These are phyloP conservation scores for Drechslera avenae DNA, from an alignment of 2,329 filamentous ascomycete genomes.

Conservation along the genomic window DNA sequence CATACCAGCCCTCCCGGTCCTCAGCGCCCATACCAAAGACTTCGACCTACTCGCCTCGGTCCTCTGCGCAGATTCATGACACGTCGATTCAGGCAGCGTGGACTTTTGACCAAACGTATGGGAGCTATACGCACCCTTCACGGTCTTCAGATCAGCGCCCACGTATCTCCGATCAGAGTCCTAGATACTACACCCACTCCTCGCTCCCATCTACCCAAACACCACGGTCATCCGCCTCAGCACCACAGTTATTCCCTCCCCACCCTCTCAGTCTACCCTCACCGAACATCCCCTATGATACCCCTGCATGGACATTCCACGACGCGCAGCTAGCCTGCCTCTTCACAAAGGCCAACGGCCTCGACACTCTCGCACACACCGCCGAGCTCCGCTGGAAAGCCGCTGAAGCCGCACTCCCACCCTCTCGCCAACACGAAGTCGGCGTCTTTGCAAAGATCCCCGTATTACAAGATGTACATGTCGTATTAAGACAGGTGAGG, in stretches of 20 bases:
- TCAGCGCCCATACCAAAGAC: neutral
- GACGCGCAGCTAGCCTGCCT: neutral
- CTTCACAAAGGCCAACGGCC: neutral
- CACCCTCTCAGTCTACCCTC: neutral
- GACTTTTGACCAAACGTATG: too few relatives aligned
- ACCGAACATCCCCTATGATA: neutral
- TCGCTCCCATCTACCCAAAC: neutral
- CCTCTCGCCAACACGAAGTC: neutral
- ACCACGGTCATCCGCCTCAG: neutral
- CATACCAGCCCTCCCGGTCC: neutral
- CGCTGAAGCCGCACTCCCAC: neutral
- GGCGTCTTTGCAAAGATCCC: neutral
- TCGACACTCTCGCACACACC: neutral
- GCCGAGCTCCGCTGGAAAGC: conserved; percentile 4
- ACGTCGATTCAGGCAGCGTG: too few relatives aligned
- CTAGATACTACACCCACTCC: neutral
- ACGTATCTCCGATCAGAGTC: too few relatives aligned
- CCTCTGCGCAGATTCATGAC: neutral
- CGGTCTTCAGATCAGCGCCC: too few relatives aligned
- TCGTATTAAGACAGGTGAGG: neutral
- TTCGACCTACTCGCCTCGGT: neutral
- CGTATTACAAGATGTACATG: neutral
- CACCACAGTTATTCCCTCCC: neutral
- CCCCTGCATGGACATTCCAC: neutral
- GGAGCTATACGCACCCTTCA: too few relatives aligned